Evolutionary conservation across 2,329 filamentous ascomycete species (phyloP), one percentile per base, ranked within the genome.

Genomic region (Neonectria faginata): DNA sequence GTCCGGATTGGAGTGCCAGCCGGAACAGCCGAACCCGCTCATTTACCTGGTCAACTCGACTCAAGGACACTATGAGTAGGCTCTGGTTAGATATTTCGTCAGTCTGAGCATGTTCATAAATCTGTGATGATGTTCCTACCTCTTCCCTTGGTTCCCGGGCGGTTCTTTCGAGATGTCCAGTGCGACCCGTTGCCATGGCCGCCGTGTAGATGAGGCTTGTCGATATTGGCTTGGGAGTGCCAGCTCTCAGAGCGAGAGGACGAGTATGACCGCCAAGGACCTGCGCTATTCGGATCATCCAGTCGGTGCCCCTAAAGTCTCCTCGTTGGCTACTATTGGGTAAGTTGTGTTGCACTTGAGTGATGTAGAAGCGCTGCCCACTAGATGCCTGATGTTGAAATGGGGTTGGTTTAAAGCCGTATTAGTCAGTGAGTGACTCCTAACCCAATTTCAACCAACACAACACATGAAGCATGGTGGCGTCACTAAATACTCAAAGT

Each of bases 131-230:
- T 41, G 57, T 27, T 66, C 58, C 14, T 73, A 86, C 86, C 65
- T 86, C 80, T 62, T 91, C 88, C 62, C 93, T 88, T 45, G 91
- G 92, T 75, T 96, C 91, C 42, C 85, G 79, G 3, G 91, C 90
- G 11, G 93, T 74, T 39, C 72, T 60, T 50, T 74, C 72, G 4
- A 74, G 45, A 48, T 74, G 72, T 16, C 65, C 39, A 16, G 62
- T 74, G 25, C 62, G 64, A 11, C 60, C 33, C 2, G 66, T 62
- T 11, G 70, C 60, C 71, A 74, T 73, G n/a, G 42, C 18, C 47
- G 57, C 60, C 10, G 18, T n/a, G n/a, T 16, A 12, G 27, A 27
- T 22, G 18, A 45, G 41, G 14, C 53, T 33, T 22, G 4, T 22
- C 29, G 22, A 33, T 18, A 42, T 20, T 25, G 52, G 10, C 50